Percentiles rank a stretch among this genome's conserved stretches.
These are phyloP conservation scores for Fraxinus baroniana DNA, from an alignment of 305 asterid species.

Conservation along the genomic window DNA sequence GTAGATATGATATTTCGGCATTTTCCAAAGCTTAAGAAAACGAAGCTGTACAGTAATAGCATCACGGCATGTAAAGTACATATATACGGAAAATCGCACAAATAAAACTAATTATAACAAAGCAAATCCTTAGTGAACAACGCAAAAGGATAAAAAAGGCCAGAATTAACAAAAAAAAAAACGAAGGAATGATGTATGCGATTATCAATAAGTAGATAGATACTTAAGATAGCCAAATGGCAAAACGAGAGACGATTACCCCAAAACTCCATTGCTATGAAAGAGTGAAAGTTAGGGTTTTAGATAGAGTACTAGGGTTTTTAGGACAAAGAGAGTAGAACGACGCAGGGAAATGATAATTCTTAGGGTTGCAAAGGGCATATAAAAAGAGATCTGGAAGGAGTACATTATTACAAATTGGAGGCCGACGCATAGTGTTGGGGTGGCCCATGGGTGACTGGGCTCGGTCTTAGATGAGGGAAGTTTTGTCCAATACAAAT, in stretches of 20 bases:
- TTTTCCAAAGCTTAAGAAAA: background rate
- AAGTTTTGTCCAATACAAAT: background rate
- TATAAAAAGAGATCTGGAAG: background rate
- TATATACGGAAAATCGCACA: background rate
- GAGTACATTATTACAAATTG: background rate
- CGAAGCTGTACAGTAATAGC: background rate
- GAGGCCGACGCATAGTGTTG: background rate
- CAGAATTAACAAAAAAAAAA: background rate
- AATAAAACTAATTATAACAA: background rate
- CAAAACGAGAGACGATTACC: conserved; percentile 19
- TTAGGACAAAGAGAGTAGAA: background rate
- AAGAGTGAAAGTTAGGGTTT: conserved; percentile 1
- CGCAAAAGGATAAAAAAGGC: background rate
- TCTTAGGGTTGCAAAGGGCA: background rate
- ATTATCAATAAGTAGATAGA: background rate
- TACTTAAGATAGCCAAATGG: background rate
- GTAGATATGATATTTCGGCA: background rate
- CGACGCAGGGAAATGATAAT: background rate
- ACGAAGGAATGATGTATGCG: background rate
- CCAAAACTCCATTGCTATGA: conserved; percentile 34
- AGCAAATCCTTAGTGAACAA: background rate
- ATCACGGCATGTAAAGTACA: background rate
- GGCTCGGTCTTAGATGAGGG: background rate
- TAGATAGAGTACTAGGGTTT: conserved; percentile 5
- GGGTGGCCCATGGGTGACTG: background rate